Evolutionary conservation across 1,284 basidiomycete species (phyloP), one percentile per base, ranked within the genome.

Genomic region (Ganoderma lucidum): DNA sequence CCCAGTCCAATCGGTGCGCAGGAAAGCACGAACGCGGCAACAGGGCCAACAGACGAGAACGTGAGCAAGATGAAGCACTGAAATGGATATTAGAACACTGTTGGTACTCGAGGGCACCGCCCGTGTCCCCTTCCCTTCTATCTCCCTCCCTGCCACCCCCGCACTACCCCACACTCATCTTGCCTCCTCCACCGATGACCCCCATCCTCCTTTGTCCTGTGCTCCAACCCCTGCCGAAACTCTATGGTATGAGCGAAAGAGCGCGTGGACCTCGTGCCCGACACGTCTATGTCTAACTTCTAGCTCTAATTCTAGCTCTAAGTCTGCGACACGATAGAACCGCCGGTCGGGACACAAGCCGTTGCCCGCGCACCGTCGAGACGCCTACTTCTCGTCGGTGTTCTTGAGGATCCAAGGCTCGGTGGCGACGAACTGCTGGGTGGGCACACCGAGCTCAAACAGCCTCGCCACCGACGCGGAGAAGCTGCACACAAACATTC

Each of bases 361-460:
- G 53, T 56, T 30, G 53, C 30, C 28, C 53, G 30, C 48, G 23
- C 48, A 3, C 39, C 61, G 10, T 62, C 17, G 28, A 17, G 48
- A 19, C 58, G 58, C 64, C 44, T 63, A 75, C 79, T 92, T 84
- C 77, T 94, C 92, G 37, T 91, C 88, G 58, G 85, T 75, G 65
- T 80, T 88, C 81, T 89, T 88, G 85, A 96, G 79, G 71, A 81
- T 80, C 93, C 93, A 96, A 19, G 89, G 87, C 76, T 95, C 92
- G 15, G 87, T 74, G 42, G 88, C 73, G 68, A 87, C 87, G 76
- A 90, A 95, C 82, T 97, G 96, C 66, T 88, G 79, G 23, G 86
- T 82, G 59, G 96, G 96, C 9, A 97, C 94, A 75, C 96, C 96
- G 66, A 97, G 92, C 83, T 97, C 96, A 75, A 97, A 90, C 56